phyloP scores from a whole-genome alignment of 495 filamentous ascomycete species.

The Saxispiralis lemnorum region DNA sequence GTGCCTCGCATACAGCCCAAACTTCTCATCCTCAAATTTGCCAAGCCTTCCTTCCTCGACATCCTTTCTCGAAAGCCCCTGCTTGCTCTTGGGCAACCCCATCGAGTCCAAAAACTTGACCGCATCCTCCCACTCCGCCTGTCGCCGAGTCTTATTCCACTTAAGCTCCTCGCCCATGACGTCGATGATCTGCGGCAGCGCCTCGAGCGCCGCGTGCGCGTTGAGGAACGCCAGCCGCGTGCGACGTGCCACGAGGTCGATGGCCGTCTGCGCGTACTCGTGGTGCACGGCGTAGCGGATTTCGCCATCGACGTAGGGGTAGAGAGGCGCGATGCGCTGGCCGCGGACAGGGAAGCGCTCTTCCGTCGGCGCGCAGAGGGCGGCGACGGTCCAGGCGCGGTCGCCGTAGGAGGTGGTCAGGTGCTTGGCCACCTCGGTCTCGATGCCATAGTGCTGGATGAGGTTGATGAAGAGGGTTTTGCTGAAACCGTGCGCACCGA shows the following conservation, averaged over 20 bases:
- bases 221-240: slow-evolving; percentile 88
- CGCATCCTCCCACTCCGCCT: slow-evolving; percentile 70
- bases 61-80: slow-evolving; percentile 51
- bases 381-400: slow-evolving; percentile 86
- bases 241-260: slow-evolving; percentile 75
- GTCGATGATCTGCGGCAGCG: slow-evolving; percentile 75
- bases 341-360: slow-evolving; percentile 78
- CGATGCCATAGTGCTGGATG: slow-evolving; percentile 90
- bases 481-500: slow-evolving; percentile 86
- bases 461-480: slow-evolving; percentile 97
- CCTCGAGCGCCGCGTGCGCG: slow-evolving; percentile 84
- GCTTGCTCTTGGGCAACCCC: slow-evolving; percentile 66
- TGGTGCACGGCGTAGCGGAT: slow-evolving; percentile 75
- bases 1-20: slow-evolving; percentile 61
- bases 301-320: slow-evolving; percentile 95
- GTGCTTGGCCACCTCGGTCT: slow-evolving; percentile 88
- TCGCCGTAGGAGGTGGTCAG: slow-evolving; percentile 82
- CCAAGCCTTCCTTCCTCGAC: slow-evolving; percentile 55
- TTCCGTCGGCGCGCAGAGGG: slow-evolving; percentile 63
- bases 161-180: slow-evolving; percentile 78
- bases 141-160: slow-evolving; percentile 60
- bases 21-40: slow-evolving; percentile 37
- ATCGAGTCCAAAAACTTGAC: slow-evolving; percentile 65
- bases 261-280: slow-evolving; percentile 88
- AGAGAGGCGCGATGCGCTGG: slow-evolving; percentile 59